A percentile compares a stretch with the other conserved stretches of the same genome.
Evolutionary conservation across 2,329 filamentous ascomycete genomes (phyloP).

Genomic region (Trichoderma asperellum): DNA sequence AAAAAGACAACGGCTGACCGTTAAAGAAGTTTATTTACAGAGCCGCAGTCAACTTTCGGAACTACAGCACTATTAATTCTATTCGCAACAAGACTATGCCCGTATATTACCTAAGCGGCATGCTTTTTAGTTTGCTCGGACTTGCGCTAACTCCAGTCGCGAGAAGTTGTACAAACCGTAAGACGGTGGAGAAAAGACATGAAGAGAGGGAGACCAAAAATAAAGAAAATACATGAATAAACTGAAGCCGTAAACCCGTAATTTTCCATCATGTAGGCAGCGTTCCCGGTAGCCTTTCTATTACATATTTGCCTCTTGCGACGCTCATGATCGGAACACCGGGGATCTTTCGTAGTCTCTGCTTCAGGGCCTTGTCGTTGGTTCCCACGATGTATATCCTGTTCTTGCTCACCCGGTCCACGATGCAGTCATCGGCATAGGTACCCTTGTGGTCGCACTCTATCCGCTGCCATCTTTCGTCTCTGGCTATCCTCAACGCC

Average conservation of each 20-base stretch:
- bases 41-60: neutral
- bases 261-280: slow-evolving; percentile 56
- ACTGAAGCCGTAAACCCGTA: slow-evolving; percentile 1
- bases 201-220: neutral
- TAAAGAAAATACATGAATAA: neutral
- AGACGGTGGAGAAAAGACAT: neutral
- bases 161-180: slow-evolving; percentile 1
- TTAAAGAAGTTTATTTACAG: neutral
- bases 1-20: neutral
- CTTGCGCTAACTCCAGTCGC: slow-evolving; percentile 27
- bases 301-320: slow-evolving; percentile 87
- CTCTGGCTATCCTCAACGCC: slow-evolving; percentile 81
- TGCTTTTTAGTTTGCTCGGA: slow-evolving; percentile 11
- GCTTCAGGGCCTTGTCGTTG: slow-evolving; percentile 78
- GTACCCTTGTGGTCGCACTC: slow-evolving; percentile 88
- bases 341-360: slow-evolving; percentile 73
- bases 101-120: slow-evolving; percentile 17
- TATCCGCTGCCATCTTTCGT: slow-evolving; percentile 84
- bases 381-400: slow-evolving; percentile 80
- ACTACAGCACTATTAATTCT: neutral
- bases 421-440: slow-evolving; percentile 82
- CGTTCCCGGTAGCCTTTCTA: slow-evolving; percentile 87
- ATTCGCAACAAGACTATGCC: neutral
- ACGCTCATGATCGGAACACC: slow-evolving; percentile 78
- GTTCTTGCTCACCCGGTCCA: slow-evolving; percentile 73